Evolutionary conservation across 2,329 filamentous ascomycete species (phyloP).

Genomic region (Nemania serpens): DNA sequence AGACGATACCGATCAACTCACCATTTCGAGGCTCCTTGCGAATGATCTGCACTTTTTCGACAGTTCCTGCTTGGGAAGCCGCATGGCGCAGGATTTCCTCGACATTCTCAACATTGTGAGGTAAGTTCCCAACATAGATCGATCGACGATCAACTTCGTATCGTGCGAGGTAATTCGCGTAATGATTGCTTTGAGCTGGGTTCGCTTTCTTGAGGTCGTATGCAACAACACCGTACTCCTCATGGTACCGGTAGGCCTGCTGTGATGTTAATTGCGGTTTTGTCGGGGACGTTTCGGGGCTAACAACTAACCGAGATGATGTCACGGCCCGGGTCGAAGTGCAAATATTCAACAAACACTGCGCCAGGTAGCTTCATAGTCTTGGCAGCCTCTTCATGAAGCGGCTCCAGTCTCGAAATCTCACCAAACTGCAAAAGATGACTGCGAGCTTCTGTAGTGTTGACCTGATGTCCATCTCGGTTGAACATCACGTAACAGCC

Average conservation of each 20-base stretch:
- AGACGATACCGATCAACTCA: background rate
- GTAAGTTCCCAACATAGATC: conserved; percentile 43
- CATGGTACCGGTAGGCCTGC: conserved; percentile 44
- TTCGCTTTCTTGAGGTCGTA: conserved; percentile 42
- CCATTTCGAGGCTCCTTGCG: conserved; percentile 32
- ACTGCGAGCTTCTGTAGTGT: conserved; percentile 49
- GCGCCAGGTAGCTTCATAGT: conserved; percentile 42
- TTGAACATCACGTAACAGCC: conserved; percentile 56
- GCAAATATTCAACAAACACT: conserved; percentile 55
- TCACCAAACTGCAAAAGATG: conserved; percentile 52
- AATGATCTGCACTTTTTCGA: conserved; percentile 40
- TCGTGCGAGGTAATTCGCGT: conserved; percentile 39
- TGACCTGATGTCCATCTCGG: conserved; percentile 45
- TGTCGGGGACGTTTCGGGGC: background rate
- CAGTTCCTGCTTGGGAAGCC: conserved; percentile 35
- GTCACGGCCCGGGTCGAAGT: conserved; percentile 57
- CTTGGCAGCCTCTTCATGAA: conserved; percentile 43
- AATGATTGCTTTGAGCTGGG: conserved; percentile 33
- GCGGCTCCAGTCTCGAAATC: conserved; percentile 46
- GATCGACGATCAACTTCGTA: conserved; percentile 45
- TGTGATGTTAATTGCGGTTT: conserved; percentile 22
- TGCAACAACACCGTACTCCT: conserved; percentile 38
- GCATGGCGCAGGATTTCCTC: conserved; percentile 35
- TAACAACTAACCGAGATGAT: conserved; percentile 50
- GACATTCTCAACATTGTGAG: conserved; percentile 31